Evolutionary conservation across 768 basidiomycete genomes (phyloP), one percentile per base, ranked within the genome.

Genomic region (Lactifluus subvellereus): DNA sequence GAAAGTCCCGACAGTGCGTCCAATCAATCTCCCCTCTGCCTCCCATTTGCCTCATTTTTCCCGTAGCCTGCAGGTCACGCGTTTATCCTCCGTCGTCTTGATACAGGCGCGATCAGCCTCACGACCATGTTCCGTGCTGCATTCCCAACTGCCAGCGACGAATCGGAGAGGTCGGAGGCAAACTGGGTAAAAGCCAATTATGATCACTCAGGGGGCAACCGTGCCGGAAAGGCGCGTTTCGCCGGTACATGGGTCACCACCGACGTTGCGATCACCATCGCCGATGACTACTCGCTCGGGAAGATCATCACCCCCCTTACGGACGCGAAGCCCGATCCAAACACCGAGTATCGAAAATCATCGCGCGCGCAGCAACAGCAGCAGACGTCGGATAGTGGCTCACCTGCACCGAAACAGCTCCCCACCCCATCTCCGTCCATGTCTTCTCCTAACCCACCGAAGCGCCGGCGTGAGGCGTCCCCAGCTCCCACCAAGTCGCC

Each of bases 71-170:
- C 77, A 14, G 86, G 88, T 40, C 94, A 98, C 75, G 93, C 95
- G 27, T 98, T 97, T 73, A 91, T 98, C 71, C 86, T 98, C 40
- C 85, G 94, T 50, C 86, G 95, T 59, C 94, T 90, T 69, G 95
- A 98, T 75, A 96, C 94, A 3, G 87, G 90, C 62, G 93, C 93
- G 20, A 83, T 98, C 75, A 90, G 88, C 66, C 82, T 94, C 10
- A 96, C 94, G 10, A 96, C 94, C 60, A 96, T 98, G 94, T 96
- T 91, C 77, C 90, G 94, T 62, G 94, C 94, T 8, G 93, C 93
- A 0, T 98, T 93, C 74, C 94, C 94, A 10, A 83, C 80, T 43
- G 89, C 93, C 4, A 77, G 78, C 48, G 91, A 94, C 1, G 77
- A 80, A 53, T 85, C 88, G 18, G 94, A 98, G 74, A 87, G 83